Base-by-base conservation (phyloP, 306 rosid genomes). In the Cicer judaicum region DNA sequence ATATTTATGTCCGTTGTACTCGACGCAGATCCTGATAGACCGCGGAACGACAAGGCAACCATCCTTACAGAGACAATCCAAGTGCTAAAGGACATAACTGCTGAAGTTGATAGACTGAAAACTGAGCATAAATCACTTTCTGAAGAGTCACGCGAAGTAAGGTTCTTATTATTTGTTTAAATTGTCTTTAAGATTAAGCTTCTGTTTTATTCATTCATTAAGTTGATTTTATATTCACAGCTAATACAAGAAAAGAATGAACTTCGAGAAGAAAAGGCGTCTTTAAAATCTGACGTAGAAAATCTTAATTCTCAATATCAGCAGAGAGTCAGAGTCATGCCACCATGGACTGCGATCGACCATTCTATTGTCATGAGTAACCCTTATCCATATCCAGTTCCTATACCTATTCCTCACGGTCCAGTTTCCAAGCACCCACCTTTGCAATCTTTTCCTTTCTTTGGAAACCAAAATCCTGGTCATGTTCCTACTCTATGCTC, bases 31-130 rank as follows among this genome's bases (percentile, higher is more conserved):
- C 88, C 96, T 8, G 94, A 87, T 79, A 93, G 96, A 89, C 97
- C 97, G 40, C 90, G 87, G 88, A 91, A 93, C 69, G 98, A 93
- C 79, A 93, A 93, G 81, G 96, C 87, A 41, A 91, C 98, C 49
- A 93, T 93, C 54, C 92, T 93, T 40, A 79, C 88, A 0, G 96
- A 91, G 83, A 86, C 98, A 3, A 13, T 93, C 74, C 94, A 93
- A 77, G 65, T 86, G 75, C 84, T 93, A 62, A 87, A 87, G 74
- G 98, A 93, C 80, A 86, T 89, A 49, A 79, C 86, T 18, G 83
- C 87, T 10, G 89, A 93, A 80, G 97, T 93, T 18, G 74, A 67
- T 76, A 83, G 81, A 65, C 81, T 91, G 41, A 91, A 91, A 85
- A 78, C 84, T 0, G 96, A 91, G 78, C 89, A 85, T 70, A 77